These are phyloP conservation scores for Sordariomycetes sp. DNA, from an alignment of 2,329 filamentous ascomycete genomes.

Conservation along the genomic window DNA sequence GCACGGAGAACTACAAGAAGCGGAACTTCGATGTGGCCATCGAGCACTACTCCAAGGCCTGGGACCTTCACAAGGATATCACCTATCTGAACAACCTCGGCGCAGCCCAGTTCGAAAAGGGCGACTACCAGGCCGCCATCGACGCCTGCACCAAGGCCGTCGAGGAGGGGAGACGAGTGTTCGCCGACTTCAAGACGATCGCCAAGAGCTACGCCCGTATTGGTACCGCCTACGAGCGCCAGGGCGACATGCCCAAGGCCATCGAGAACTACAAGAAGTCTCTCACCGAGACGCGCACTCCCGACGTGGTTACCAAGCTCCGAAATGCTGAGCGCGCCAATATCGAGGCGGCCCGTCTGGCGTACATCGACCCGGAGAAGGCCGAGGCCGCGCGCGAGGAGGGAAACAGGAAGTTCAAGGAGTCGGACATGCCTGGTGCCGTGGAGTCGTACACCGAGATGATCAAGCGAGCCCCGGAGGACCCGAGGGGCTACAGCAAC, in stretches of 20 bases:
- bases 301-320: slow-evolving; percentile 87
- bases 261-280: slow-evolving; percentile 88
- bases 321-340: slow-evolving; percentile 83
- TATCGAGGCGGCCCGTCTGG: slow-evolving; percentile 60
- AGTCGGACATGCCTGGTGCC: slow-evolving; percentile 86
- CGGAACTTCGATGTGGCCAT: slow-evolving; percentile 92
- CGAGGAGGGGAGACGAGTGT: slow-evolving; percentile 78
- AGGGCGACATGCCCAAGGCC: slow-evolving; percentile 67
- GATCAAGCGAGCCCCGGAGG: slow-evolving; percentile 88
- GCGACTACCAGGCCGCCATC: slow-evolving; percentile 80
- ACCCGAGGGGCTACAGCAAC: slow-evolving; percentile 93
- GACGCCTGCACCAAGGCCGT: slow-evolving; percentile 81
- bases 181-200: slow-evolving; percentile 96
- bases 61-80: slow-evolving; percentile 92
- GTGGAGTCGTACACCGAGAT: slow-evolving; percentile 94
- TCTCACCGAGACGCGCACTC: slow-evolving; percentile 91
- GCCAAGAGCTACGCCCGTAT: slow-evolving; percentile 98
- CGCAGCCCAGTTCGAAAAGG: slow-evolving; percentile 92
- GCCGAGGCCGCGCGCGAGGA: slow-evolving; percentile 92
- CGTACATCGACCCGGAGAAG: slow-evolving; percentile 84
- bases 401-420: slow-evolving; percentile 96
- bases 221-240: slow-evolving; percentile 85
- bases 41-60: slow-evolving; percentile 86
- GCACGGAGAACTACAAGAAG: slow-evolving; percentile 97
- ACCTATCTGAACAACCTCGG: slow-evolving; percentile 96